These are phyloP conservation scores for Chaetomium sp. DNA, from an alignment of 2,329 filamentous ascomycete genomes.

Conservation along the genomic window DNA sequence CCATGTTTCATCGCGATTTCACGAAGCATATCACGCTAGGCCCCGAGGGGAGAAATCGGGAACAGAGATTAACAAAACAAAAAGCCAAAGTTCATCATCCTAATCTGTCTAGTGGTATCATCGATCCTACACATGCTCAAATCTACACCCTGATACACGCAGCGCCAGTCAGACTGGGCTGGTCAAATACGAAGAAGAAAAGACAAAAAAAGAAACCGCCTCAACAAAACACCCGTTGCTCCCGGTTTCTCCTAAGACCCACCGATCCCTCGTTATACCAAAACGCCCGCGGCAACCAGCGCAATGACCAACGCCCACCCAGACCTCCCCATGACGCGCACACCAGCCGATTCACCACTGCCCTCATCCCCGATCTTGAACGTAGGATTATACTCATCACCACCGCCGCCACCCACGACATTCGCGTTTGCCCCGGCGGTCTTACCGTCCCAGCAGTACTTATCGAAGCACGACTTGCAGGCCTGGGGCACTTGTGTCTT, in stretches of 20 bases:
- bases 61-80: not conserved
- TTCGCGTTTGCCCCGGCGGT: slow-evolving; percentile 20
- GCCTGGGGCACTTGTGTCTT: slow-evolving; percentile 60
- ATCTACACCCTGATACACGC: not conserved
- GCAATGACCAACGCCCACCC: slow-evolving; percentile 9
- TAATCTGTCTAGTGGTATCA: slow-evolving; percentile 9
- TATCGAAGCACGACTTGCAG: slow-evolving; percentile 69
- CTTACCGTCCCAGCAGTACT: slow-evolving; percentile 94
- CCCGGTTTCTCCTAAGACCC: not conserved
- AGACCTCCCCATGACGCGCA: not conserved
- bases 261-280: not conserved
- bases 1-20: not conserved
- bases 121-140: not conserved
- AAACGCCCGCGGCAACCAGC: slow-evolving; percentile 5
- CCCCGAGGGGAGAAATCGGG: not conserved
- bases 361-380: slow-evolving; percentile 25
- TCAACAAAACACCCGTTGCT: too few relatives aligned
- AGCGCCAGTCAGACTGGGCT: not conserved
- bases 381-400: slow-evolving; percentile 27
- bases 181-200: not conserved
- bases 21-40: not conserved
- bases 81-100: not conserved
- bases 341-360: slow-evolving; percentile 13
- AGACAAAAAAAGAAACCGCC: not conserved
- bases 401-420: slow-evolving; percentile 13